Evolutionary conservation across 2,329 filamentous ascomycete species (phyloP).

Genomic region (Didymellaceae sp.): DNA sequence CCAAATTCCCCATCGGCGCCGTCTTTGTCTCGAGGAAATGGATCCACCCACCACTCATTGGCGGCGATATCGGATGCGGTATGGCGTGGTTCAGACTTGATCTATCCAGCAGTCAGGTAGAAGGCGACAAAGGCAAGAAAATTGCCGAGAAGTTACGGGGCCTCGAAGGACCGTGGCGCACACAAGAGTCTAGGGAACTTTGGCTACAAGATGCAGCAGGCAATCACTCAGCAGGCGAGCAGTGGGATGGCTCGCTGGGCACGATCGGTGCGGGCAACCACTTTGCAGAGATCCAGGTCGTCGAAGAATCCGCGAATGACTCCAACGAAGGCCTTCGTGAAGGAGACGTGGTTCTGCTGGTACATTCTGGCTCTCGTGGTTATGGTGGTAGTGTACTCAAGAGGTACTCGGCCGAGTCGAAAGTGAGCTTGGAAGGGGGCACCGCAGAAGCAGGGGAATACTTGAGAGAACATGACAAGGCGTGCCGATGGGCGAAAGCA

Average conservation of each 20-base stretch:
- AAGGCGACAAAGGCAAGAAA: conserved; percentile 43
- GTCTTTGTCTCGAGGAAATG: conserved; percentile 45
- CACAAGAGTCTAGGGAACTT: conserved; percentile 27
- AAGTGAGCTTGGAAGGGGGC: conserved; percentile 35
- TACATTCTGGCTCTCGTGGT: conserved; percentile 49
- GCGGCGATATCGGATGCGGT: conserved; percentile 50
- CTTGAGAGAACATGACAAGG: conserved; percentile 44
- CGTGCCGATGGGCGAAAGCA: conserved; percentile 47
- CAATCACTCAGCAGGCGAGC: conserved; percentile 34
- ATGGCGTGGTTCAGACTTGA: conserved; percentile 50
- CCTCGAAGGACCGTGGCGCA: conserved; percentile 46
- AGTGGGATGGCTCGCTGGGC: conserved; percentile 44
- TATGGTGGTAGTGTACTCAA: conserved; percentile 47
- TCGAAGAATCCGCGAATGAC: conserved; percentile 33
- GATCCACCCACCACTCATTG: conserved; percentile 49
- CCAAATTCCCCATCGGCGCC: conserved; percentile 48
- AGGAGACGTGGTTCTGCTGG: conserved; percentile 46
- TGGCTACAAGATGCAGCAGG: conserved; percentile 37
- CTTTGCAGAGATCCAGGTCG: conserved; percentile 49
- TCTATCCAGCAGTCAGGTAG: conserved; percentile 39
- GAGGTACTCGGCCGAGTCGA: conserved; percentile 30
- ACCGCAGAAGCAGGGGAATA: conserved; percentile 37
- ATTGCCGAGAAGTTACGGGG: conserved; percentile 46
- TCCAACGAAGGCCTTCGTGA: conserved; percentile 22
- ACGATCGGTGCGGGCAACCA: conserved; percentile 51